Conservation (phyloP, 768 basidiomycete species). For the Suillus fuscotomentosus region DNA sequence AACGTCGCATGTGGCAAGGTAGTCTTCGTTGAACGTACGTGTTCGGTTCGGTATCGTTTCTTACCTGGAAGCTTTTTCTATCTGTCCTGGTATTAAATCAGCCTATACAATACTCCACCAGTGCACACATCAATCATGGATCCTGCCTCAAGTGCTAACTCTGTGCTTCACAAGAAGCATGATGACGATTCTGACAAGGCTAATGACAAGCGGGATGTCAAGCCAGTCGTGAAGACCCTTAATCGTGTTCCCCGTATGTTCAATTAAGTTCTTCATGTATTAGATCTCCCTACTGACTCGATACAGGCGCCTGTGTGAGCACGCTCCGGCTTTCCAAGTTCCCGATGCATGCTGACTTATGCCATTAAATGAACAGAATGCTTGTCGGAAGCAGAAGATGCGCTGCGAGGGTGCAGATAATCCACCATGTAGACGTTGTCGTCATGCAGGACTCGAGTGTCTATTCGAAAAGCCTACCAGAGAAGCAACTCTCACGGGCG, state of each 20-base stretch:
- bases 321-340: slow-evolving; percentile 9
- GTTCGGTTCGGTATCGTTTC: slow-evolving; percentile 17
- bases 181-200: slow-evolving; percentile 38
- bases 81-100: slow-evolving; percentile 14
- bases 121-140: slow-evolving; percentile 18
- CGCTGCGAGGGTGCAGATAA: slow-evolving; percentile 95
- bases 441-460: slow-evolving; percentile 87
- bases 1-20: slow-evolving; percentile 4
- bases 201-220: slow-evolving; percentile 59
- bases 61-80: slow-evolving; percentile 13
- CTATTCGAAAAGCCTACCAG: slow-evolving; percentile 92
- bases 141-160: slow-evolving; percentile 2
- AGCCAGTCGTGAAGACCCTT: slow-evolving; percentile 73
- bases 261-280: slow-evolving; percentile 17
- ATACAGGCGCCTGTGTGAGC: slow-evolving; percentile 77
- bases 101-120: slow-evolving; percentile 1
- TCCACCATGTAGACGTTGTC: slow-evolving; percentile 93
- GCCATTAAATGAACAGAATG: slow-evolving; percentile 57
- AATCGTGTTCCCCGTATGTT: slow-evolving; percentile 85
- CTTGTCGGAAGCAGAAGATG: slow-evolving; percentile 97
- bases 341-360: slow-evolving; percentile 18
- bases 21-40: slow-evolving; percentile 4
- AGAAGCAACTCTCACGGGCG: slow-evolving; percentile 84
- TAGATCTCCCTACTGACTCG: background rate
- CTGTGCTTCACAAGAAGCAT: slow-evolving; percentile 56